phyloP scores from a whole-genome alignment of 495 filamentous ascomycete species.

The Cairneyella variabilis region DNA sequence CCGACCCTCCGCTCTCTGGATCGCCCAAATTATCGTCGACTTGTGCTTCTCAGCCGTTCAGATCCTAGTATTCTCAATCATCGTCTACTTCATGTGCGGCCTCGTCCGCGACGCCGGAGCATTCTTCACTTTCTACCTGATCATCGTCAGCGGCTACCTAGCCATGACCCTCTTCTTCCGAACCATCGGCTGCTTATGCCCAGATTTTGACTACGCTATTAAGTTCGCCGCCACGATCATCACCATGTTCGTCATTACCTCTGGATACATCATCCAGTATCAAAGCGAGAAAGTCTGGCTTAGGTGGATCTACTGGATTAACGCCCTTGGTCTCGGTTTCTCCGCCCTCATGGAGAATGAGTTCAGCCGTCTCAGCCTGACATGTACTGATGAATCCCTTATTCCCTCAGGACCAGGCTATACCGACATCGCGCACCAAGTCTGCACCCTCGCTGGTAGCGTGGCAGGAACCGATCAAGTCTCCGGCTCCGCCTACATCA shows the following conservation, averaged over 20 bases:
- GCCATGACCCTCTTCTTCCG: conserved; percentile 79
- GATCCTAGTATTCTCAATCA: conserved; percentile 65
- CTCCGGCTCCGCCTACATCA: conserved; percentile 25
- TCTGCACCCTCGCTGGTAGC: conserved; percentile 23
- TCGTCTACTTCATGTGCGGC: conserved; percentile 75
- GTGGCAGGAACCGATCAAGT: conserved; percentile 31
- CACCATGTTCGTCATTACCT: conserved; percentile 73
- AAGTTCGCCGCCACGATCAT: conserved; percentile 75
- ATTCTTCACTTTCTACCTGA: conserved; percentile 64
- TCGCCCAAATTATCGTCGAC: conserved; percentile 75
- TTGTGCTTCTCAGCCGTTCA: conserved; percentile 68
- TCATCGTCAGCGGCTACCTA: conserved; percentile 61
- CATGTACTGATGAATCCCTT: conserved; percentile 18
- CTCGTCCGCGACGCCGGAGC: conserved; percentile 67
- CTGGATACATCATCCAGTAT: conserved; percentile 75
- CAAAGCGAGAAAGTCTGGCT: conserved; percentile 53
- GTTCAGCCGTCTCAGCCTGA: conserved; percentile 43
- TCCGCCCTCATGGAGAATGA: conserved; percentile 80
- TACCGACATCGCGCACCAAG: conserved; percentile 30
- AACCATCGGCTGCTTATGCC: conserved; percentile 70
- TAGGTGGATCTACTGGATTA: conserved; percentile 60
- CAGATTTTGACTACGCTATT: conserved; percentile 82
- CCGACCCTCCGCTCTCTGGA: conserved; percentile 71
- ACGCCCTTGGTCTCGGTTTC: conserved; percentile 72
- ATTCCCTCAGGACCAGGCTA: conserved; percentile 38